phyloP scores from a whole-genome alignment of 225 moss, liverwort and hornwort genomes.

The Physcomitrium patens region DNA sequence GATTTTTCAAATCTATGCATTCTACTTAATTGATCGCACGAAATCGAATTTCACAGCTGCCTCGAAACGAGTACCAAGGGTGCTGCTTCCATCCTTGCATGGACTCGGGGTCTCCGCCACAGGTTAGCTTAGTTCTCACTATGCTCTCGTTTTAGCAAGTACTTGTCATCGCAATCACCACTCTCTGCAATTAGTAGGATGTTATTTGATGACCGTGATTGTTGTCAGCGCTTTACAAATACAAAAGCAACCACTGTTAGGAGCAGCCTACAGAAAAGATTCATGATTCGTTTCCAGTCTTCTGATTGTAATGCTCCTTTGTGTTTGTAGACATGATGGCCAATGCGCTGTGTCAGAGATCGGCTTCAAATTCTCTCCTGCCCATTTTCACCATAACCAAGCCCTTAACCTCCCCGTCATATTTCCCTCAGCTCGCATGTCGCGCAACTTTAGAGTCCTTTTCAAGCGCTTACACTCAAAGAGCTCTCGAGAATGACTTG shows the following conservation, averaged over 20 bases:
- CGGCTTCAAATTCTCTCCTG: conserved; percentile 31
- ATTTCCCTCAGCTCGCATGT: conserved; percentile 22
- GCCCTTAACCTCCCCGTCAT: conserved; percentile 17
- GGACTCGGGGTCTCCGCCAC: too few species aligned
- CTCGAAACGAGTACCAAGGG: too few species aligned
- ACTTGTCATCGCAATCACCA: too few species aligned
- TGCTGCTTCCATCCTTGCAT: too few species aligned
- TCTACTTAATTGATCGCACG: too few species aligned
- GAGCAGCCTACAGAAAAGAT: too few species aligned
- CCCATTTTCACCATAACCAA: conserved; percentile 37
- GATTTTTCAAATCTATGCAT: too few species aligned
- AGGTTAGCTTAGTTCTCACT: too few species aligned
- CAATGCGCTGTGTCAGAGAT: conserved; percentile 36
- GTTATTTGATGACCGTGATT: background rate
- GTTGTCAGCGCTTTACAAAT: too few species aligned
- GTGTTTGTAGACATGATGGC: conserved; percentile 51
- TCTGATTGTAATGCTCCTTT: conserved; percentile 5
- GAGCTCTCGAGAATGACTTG: conserved; percentile 7
- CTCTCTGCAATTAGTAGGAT: background rate
- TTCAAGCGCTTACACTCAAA: conserved; percentile 17
- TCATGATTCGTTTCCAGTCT: background rate
- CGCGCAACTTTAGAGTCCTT: conserved; percentile 24
- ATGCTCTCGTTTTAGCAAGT: too few species aligned
- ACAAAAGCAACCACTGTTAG: too few species aligned
- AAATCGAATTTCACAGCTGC: too few species aligned